Evolutionary conservation across 768 basidiomycete species (phyloP).

Genomic region (Agrocybe chaxingu): DNA sequence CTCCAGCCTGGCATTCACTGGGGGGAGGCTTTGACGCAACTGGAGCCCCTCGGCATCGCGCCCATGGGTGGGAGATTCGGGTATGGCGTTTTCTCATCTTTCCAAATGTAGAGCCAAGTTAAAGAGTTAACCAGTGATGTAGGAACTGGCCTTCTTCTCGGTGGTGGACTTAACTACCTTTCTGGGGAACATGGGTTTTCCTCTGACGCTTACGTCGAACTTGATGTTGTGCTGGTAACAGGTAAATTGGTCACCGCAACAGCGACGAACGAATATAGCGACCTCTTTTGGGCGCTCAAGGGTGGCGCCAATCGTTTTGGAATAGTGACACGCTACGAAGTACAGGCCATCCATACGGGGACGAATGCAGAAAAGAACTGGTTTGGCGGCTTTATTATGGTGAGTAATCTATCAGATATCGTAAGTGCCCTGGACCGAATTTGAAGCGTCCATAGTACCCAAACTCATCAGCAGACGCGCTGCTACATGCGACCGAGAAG

Average conservation of each 20-base stretch:
- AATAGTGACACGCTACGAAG: slow-evolving; percentile 41
- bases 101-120: not conserved
- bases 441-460: slow-evolving; percentile 24
- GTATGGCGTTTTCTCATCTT: slow-evolving; percentile 15
- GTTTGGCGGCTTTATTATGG: slow-evolving; percentile 36
- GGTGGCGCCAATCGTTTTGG: slow-evolving; percentile 45
- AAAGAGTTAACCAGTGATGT: slow-evolving; percentile 26
- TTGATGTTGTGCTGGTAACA: slow-evolving; percentile 40
- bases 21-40: slow-evolving; percentile 32
- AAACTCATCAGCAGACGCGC: slow-evolving; percentile 33
- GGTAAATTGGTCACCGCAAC: slow-evolving; percentile 39
- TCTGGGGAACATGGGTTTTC: slow-evolving; percentile 38
- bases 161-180: slow-evolving; percentile 40
- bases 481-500: slow-evolving; percentile 33
- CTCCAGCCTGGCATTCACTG: slow-evolving; percentile 42
- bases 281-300: slow-evolving; percentile 43
- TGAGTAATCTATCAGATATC: slow-evolving; percentile 18
- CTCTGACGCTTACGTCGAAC: slow-evolving; percentile 31
- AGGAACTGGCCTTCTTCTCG: slow-evolving; percentile 40
- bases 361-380: slow-evolving; percentile 31
- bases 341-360: slow-evolving; percentile 36
- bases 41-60: slow-evolving; percentile 40
- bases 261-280: slow-evolving; percentile 34
- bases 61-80: slow-evolving; percentile 36
- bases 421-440: slow-evolving; percentile 8